Conservation (phyloP, 2,329 filamentous ascomycete genomes). For the Cercospora sp. region DNA sequence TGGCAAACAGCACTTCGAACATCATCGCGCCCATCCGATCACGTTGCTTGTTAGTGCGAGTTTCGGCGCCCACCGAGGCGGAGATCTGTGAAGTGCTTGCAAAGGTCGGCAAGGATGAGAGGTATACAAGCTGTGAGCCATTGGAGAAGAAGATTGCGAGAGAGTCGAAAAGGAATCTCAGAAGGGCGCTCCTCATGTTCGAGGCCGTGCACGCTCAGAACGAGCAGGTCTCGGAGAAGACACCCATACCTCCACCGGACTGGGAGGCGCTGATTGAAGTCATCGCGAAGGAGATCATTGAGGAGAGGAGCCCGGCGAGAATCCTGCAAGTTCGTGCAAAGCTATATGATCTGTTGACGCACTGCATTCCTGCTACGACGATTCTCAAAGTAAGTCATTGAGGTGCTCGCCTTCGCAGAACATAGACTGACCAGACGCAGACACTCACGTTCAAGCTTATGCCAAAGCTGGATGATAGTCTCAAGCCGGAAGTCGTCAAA, state of each 20-base stretch:
- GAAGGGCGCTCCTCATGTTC: slow-evolving; percentile 91
- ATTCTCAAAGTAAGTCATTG: no score
- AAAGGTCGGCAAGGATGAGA: slow-evolving; percentile 73
- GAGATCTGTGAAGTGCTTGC: slow-evolving; percentile 79
- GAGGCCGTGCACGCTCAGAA: slow-evolving; percentile 97
- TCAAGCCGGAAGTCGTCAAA: slow-evolving; percentile 89
- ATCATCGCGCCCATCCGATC: slow-evolving; percentile 98
- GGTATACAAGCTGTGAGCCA: slow-evolving; percentile 73
- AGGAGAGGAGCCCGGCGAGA: slow-evolving; percentile 85
- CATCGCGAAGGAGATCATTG: slow-evolving; percentile 90
- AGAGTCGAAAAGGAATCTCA: slow-evolving; percentile 87
- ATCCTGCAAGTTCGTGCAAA: slow-evolving; percentile 88
- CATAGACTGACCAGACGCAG: slow-evolving; percentile 42
- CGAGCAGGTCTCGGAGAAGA: slow-evolving; percentile 85
- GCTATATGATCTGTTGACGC: slow-evolving; percentile 94
- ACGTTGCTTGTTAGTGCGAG: slow-evolving; percentile 84
- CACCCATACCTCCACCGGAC: slow-evolving; percentile 88
- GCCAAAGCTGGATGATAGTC: slow-evolving; percentile 77
- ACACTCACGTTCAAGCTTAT: slow-evolving; percentile 93
- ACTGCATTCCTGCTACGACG: slow-evolving; percentile 93
- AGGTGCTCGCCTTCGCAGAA: no score
- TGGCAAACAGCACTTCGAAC: slow-evolving; percentile 95
- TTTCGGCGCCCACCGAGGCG: slow-evolving; percentile 80
- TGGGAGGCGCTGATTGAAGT: slow-evolving; percentile 92
- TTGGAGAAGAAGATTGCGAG: slow-evolving; percentile 83